phyloP scores from a whole-genome alignment of 2,329 filamentous ascomycete genomes.

The Graphium sp. region DNA sequence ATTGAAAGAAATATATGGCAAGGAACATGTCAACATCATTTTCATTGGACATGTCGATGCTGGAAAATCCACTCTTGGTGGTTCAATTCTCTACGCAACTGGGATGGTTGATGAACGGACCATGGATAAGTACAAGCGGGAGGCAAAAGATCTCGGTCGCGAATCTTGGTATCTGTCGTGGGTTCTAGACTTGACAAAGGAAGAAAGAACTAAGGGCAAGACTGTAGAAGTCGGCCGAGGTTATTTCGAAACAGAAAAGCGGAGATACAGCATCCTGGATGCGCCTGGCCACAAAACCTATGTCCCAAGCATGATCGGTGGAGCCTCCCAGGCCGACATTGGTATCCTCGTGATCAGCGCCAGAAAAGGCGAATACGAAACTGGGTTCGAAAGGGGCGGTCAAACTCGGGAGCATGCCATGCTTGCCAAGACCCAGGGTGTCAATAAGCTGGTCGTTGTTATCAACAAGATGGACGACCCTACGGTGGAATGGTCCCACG shows the following conservation, averaged over 20 bases:
- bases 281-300: slow-evolving; percentile 97
- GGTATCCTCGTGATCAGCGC: slow-evolving; percentile 93
- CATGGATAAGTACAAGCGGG: slow-evolving; percentile 93
- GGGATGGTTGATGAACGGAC: slow-evolving; percentile 99
- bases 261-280: slow-evolving; percentile 90
- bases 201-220: slow-evolving; percentile 92
- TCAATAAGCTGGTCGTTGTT: slow-evolving; percentile 86
- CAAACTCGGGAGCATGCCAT: slow-evolving; percentile 97
- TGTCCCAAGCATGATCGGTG: slow-evolving; percentile 95
- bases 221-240: slow-evolving; percentile 93
- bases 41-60: slow-evolving; percentile 98
- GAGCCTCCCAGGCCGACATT: slow-evolving; percentile 82
- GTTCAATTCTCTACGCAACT: slow-evolving; percentile 79
- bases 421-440: slow-evolving; percentile 93
- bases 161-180: slow-evolving; percentile 99
- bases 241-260: slow-evolving; percentile 93
- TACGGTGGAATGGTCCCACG: slow-evolving; percentile 90
- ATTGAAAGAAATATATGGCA: slow-evolving; percentile 89
- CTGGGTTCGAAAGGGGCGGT: slow-evolving; percentile 88
- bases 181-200: slow-evolving; percentile 93
- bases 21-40: slow-evolving; percentile 85
- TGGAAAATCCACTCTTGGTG: slow-evolving; percentile 91
- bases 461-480: slow-evolving; percentile 99
- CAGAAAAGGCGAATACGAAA: slow-evolving; percentile 97
- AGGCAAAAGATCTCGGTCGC: slow-evolving; percentile 88